Base-by-base conservation (phyloP, 2,329 filamentous ascomycete species). In the Aspergillus eucalypticola region DNA sequence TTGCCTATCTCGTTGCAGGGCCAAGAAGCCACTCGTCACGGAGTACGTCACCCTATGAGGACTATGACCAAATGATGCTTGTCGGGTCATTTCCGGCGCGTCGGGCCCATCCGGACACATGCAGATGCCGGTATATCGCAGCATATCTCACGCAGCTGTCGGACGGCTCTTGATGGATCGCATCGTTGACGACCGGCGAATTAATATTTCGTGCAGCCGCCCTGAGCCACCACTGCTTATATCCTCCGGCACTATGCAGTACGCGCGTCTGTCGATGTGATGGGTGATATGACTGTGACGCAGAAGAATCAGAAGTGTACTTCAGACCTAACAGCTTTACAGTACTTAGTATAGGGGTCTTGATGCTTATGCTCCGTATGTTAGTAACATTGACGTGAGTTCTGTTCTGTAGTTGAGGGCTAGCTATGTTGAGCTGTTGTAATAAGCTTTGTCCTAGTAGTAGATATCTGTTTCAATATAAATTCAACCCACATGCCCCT, bases 1-100 rank as follows among this genome's bases (percentile, higher is more conserved):
- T 11, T 8, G 21, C 41, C 19, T 17, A 11, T 21, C 17, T 29
- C 21, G 39, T 46, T 41, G 23, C 19, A 29, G 25, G 13, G 53
- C 53, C 53, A 55, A 55, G 53, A 55, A 55, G 39, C 39, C 53
- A 44, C 53, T 55, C 53, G 53, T 55, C 53, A 55, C 29, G 39
- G 53, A 32, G 53, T 55, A 55, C 53, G 53, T 55, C 53, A 55
- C 25, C 53, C 52, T 44, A 17, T 23, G n/a, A 54, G 17, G 27
- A 17, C 19, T 42, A 41, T 11, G 32, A 35, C 52, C 21, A 42
- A 19, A 54, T 54, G 23, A 42, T 44, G 42, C 27, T 46, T 10
- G 53, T 46, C 53, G 39, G 53, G 53, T 55, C 53, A 55, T 50
- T 50, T 50, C 46, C 46, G 46, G 25, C 46, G 15, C 8, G 7